Evolutionary conservation across 2,329 filamentous ascomycete genomes (phyloP).

Genomic region (Pseudodiploospora longispora): DNA sequence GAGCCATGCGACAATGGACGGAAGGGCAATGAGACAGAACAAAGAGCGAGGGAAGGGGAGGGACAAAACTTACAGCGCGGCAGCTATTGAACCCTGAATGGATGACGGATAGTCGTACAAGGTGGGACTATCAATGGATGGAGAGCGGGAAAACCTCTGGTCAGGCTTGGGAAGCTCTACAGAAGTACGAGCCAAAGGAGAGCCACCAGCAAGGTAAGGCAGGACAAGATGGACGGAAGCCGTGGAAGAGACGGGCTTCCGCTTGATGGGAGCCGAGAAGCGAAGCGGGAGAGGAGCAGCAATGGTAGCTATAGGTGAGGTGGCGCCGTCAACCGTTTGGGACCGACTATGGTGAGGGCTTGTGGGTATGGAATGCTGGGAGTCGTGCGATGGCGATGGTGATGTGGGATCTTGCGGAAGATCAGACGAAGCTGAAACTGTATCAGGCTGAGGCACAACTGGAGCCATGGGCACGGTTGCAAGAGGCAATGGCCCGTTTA

Average conservation of each 20-base stretch:
- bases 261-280: slow-evolving; percentile 36
- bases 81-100: slow-evolving; percentile 8
- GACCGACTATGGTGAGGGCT: slow-evolving; percentile 11
- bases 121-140: slow-evolving; percentile 52
- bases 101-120: slow-evolving; percentile 48
- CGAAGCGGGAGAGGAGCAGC: slow-evolving; percentile 11
- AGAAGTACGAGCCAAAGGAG: slow-evolving; percentile 18
- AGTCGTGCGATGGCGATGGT: slow-evolving; percentile 6
- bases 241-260: slow-evolving; percentile 52
- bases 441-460: slow-evolving; percentile 24
- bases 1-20: slow-evolving; percentile 4
- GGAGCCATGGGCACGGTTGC: slow-evolving; percentile 3
- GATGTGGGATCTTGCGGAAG: slow-evolving; percentile 10
- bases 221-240: slow-evolving; percentile 20
- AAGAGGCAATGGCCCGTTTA: too few relatives aligned
- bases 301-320: slow-evolving; percentile 11
- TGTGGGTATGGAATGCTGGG: slow-evolving; percentile 1
- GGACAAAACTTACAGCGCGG: neutral
- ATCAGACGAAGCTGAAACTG: slow-evolving; percentile 31
- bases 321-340: slow-evolving; percentile 14
- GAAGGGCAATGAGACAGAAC: neutral
- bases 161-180: slow-evolving; percentile 40
- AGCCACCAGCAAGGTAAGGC: slow-evolving; percentile 12
- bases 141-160: slow-evolving; percentile 45
- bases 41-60: neutral